Evolutionary conservation across 805 yeast genomes (phyloP), one percentile per base, ranked within the genome.

Genomic region (Kurtzmaniella fragi): DNA sequence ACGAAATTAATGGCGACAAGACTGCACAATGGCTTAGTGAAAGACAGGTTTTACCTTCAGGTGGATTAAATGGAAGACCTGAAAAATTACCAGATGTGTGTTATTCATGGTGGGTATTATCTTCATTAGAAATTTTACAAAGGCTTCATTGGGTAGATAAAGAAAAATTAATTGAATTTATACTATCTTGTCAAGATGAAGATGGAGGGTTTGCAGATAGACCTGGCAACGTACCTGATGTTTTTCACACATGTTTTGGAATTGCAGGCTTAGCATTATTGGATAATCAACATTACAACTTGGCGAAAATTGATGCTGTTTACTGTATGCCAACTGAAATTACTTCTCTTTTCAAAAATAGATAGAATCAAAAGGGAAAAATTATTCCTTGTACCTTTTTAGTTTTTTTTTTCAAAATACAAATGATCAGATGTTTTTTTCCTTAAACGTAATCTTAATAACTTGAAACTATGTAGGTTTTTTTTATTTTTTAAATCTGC

Each of bases 11-110:
- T 10, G 62, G 72, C 38, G 62, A 53, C 17, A 58, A 74, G 34
- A 67, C 86, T 10, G 80, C 82, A 2, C 78, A 84, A 77, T 93
- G 99, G 98, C 68, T 93, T 14, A 75, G 91, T 51, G 98, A 93
- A 55, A 68, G 99, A 42, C 99, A 93, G 59, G 75, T 87, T 7
- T 47, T 57, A 20, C 71, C 76, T 5, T 73, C 73, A 23, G 99
- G 99, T 5, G 99, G 99, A 0, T 70, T 93, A 40, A 93, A 93
- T 55, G 99, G 99, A 1, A 74, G 99, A 37, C 96, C 98, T 0
- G 95, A 93, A 42, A 93, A 93, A 57, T 64, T 88, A 14, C 95
- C 98, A 0, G 99, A 93, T 60, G 96, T 87, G n/a, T 93, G 99
- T 57, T 93, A 93, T 57, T 81, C 93, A 50, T 93, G 97, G 96